phyloP scores from a whole-genome alignment of 305 asterid species.

The Coffea humblotiana region DNA sequence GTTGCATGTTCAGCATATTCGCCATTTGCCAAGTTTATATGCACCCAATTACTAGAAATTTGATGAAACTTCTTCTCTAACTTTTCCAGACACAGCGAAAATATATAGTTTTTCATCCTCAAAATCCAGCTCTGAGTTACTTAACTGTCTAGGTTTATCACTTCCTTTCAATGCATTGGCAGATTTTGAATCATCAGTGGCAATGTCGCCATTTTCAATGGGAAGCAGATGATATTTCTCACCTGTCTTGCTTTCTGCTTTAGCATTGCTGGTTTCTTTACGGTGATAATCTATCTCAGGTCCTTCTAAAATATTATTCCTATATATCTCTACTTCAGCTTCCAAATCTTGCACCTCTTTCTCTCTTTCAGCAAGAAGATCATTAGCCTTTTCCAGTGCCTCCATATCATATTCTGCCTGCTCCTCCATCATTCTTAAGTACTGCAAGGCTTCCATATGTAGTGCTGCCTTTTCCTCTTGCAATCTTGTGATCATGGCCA shows the following conservation, averaged over 20 bases:
- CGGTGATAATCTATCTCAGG: conserved; percentile 14
- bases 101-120: conserved; percentile 48
- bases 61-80: conserved; percentile 48
- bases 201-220: conserved; percentile 22
- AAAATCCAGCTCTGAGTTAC: conserved; percentile 28
- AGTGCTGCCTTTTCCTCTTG: conserved; percentile 89
- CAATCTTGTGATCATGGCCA: conserved; percentile 90
- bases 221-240: conserved; percentile 19
- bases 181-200: conserved; percentile 28
- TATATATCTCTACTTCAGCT: conserved; percentile 52
- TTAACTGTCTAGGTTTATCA: conserved; percentile 19
- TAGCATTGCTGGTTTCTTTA: conserved; percentile 17
- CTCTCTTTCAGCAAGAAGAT: conserved; percentile 71
- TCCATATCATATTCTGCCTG: conserved; percentile 88
- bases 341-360: conserved; percentile 79
- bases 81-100: conserved; percentile 36
- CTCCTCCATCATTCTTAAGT: conserved; percentile 92
- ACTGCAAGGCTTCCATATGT: conserved; percentile 85
- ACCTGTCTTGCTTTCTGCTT: conserved; percentile 23
- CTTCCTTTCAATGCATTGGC: conserved; percentile 20
- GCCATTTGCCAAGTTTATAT: conserved; percentile 26
- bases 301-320: conserved; percentile 38
- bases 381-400: conserved; percentile 72
- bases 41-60: conserved; percentile 26
- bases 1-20: conserved; percentile 23